These are phyloP conservation scores for Giardia muris DNA, from an alignment of 208 protist species.

Conservation along the genomic window DNA sequence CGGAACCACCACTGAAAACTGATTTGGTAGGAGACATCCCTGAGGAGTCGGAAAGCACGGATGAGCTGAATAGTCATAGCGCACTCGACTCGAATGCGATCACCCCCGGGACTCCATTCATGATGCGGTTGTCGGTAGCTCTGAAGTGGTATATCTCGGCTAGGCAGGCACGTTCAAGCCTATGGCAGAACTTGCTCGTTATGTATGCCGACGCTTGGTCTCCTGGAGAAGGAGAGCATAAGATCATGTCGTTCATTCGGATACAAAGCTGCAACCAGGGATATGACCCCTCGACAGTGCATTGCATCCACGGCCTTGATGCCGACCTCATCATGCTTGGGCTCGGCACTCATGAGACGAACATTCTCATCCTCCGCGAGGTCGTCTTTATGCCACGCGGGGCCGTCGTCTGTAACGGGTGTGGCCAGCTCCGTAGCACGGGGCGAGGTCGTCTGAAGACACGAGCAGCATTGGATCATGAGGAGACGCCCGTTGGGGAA, in stretches of 20 bases:
- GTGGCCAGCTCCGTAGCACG: not conserved
- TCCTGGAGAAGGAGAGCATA: slow-evolving; percentile 85
- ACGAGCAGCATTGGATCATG: not conserved
- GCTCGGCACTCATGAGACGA: slow-evolving; percentile 84
- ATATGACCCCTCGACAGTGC: slow-evolving; percentile 78
- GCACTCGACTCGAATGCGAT: slow-evolving; percentile 94
- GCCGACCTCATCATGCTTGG: slow-evolving; percentile 94
- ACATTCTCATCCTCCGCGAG: slow-evolving; percentile 88
- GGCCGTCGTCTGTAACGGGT: not conserved
- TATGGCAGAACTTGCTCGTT: not conserved
- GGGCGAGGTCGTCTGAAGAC: not conserved
- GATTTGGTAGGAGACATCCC: too few relatives aligned
- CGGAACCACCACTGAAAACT: not conserved
- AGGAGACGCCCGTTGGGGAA: not conserved
- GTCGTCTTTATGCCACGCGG: slow-evolving; percentile 11
- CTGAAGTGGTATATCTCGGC: slow-evolving; percentile 43
- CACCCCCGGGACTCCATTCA: slow-evolving; percentile 94
- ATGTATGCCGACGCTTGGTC: slow-evolving; percentile 46
- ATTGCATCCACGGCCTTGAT: slow-evolving; percentile 84
- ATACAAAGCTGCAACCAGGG: slow-evolving; percentile 35
- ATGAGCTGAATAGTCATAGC: slow-evolving; percentile 39
- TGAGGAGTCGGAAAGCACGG: slow-evolving; percentile 41
- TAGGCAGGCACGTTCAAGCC: not conserved
- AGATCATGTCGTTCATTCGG: slow-evolving; percentile 74
- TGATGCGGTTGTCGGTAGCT: slow-evolving; percentile 68